Evolutionary conservation across 306 rosid species (phyloP), one percentile per base, ranked within the genome.

Genomic region (Ormosia semicastrata): DNA sequence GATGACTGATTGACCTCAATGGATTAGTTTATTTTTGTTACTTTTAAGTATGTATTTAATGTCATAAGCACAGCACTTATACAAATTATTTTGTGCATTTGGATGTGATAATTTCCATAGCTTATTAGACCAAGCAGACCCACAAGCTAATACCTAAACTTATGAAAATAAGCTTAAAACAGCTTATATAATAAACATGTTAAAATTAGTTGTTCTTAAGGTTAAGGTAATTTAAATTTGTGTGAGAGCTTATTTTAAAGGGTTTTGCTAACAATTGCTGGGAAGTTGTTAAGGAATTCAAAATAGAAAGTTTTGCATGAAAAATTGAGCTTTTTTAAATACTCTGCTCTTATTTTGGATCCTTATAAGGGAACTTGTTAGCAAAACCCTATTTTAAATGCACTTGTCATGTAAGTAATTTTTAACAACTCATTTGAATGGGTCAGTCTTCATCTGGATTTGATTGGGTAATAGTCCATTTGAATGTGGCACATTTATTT

Each of bases 1-100:
- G 24, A 52, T 65, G 54, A 13, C 49, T 14, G 14, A 24, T 37
- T 65, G 54, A 13, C 49, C 52, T 15, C 64, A 18, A 39, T 49
- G 40, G 54, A 12, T 64, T 39, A 56, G 50, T 49, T 40, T 78
- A 78, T 41, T 53, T 18, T 78, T 80, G 64, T 58, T n/a, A 52
- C 77, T 58, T 58, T 12, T 47, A 32, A 17, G 40, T 37, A 60
- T 15, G 18, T 71, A 4, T 33, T 24, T n/a, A 17, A 44, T 76
- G 24, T 60, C 18, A 17, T 9, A 11, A 49, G 41, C 17, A 63
- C 71, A 7, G 0, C 7, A 9, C 11, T 34, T 74, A 24, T 29
- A 41, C 53, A 34, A 34, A 49, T 47, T 44, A 34, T 76, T 76
- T 65, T 50, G 53, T 18, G 40, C 81, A 66, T 77, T 77, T 76